These are phyloP conservation scores for Exobasidium cylindrosporum DNA, from an alignment of 1,284 basidiomycete species.

Conservation along the genomic window DNA sequence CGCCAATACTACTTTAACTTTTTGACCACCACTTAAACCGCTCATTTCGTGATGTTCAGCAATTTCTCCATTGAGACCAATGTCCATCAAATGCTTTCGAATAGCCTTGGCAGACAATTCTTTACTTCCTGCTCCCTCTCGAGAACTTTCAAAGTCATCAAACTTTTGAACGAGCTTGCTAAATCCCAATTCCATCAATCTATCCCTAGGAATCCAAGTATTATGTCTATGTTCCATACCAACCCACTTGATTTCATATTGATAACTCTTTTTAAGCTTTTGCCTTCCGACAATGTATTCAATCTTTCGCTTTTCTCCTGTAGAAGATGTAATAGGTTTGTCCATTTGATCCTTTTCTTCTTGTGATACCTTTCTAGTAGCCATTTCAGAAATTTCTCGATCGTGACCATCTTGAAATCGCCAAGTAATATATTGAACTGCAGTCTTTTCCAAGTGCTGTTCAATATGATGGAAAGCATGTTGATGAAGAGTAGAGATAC, in stretches of 20 bases:
- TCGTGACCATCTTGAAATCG: constrained; percentile 98
- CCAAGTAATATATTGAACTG: constrained; percentile 68
- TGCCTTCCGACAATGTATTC: constrained; percentile 89
- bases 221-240: constrained; percentile 91
- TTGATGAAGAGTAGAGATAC: constrained; percentile 96
- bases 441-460: constrained; percentile 54
- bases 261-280: constrained; percentile 89
- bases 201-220: constrained; percentile 88
- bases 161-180: constrained; percentile 88
- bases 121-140: constrained; percentile 67
- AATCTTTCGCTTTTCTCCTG: constrained; percentile 85
- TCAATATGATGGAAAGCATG: constrained; percentile 61
- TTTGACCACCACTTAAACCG: constrained; percentile 65
- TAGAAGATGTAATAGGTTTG: constrained; percentile 83
- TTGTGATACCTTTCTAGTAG: constrained; percentile 79
- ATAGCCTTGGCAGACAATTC: constrained; percentile 58
- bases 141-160: constrained; percentile 90
- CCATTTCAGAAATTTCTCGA: constrained; percentile 88
- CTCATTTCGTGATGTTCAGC: constrained; percentile 53
- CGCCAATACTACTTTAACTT: constrained; percentile 75
- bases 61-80: constrained; percentile 75
- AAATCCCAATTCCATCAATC: constrained; percentile 83
- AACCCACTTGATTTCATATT: constrained; percentile 95
- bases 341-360: constrained; percentile 82
- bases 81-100: constrained; percentile 60